These are phyloP conservation scores for Diaporthe humulicola DNA, from an alignment of 2,329 filamentous ascomycete species.

Conservation along the genomic window DNA sequence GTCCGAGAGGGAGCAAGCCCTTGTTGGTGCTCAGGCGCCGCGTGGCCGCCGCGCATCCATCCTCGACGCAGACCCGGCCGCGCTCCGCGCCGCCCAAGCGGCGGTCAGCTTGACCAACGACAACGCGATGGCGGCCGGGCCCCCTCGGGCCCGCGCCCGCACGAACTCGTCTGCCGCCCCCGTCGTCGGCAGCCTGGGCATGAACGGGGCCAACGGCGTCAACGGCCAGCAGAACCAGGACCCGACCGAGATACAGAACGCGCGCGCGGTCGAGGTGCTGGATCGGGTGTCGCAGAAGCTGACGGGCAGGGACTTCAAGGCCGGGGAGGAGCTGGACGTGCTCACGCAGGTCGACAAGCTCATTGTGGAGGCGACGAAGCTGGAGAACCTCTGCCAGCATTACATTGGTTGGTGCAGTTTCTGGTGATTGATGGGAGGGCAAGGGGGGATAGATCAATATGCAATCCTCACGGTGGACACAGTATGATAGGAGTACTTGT, in stretches of 20 bases:
- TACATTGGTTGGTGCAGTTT: slow-evolving; percentile 99
- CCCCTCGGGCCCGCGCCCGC: slow-evolving; percentile 65
- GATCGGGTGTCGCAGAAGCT: slow-evolving; percentile 95
- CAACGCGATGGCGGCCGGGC: slow-evolving; percentile 57
- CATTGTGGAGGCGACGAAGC: slow-evolving; percentile 93
- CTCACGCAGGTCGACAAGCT: slow-evolving; percentile 94
- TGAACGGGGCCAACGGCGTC: slow-evolving; percentile 53
- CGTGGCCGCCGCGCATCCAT: slow-evolving; percentile 77
- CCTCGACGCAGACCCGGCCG: slow-evolving; percentile 73
- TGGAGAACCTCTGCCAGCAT: slow-evolving; percentile 98
- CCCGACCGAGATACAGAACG: slow-evolving; percentile 86
- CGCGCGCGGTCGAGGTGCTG: slow-evolving; percentile 90
- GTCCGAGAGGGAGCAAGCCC: slow-evolving; percentile 68
- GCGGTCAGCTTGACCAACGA: slow-evolving; percentile 46
- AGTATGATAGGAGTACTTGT: not conserved
- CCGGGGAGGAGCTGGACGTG: slow-evolving; percentile 85
- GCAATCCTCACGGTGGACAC: not conserved
- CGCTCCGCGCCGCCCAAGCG: slow-evolving; percentile 64
- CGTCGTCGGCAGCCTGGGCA: slow-evolving; percentile 49
- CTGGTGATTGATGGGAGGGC: slow-evolving; percentile 73
- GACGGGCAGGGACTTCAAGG: slow-evolving; percentile 92
- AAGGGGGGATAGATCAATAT: too few relatives aligned
- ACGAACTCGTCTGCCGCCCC: slow-evolving; percentile 68
- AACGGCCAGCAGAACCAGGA: slow-evolving; percentile 53
- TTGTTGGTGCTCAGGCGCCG: slow-evolving; percentile 60